Percentiles rank a stretch among this genome's conserved stretches.
phyloP scores from a whole-genome alignment of 805 yeast species.

The Pichia phayaonensis region DNA sequence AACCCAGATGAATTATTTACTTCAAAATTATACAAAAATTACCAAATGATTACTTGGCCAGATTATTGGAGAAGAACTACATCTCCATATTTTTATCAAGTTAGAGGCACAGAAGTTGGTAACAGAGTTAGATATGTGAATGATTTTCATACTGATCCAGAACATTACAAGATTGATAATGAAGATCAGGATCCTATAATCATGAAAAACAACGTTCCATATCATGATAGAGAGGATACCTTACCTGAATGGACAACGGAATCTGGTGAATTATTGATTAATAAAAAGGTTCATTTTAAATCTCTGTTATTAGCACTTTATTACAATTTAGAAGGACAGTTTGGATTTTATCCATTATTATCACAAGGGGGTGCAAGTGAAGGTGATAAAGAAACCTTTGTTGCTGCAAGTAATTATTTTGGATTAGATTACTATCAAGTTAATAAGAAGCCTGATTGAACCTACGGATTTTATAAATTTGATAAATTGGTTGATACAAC shows the following conservation, averaged over 20 bases:
- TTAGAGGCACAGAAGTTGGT: constrained; percentile 52
- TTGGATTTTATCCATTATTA: constrained; percentile 45
- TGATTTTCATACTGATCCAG: constrained; percentile 24
- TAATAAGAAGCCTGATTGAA: constrained; percentile 19
- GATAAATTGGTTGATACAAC: not conserved
- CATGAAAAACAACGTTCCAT: constrained; percentile 33
- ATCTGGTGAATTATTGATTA: constrained; percentile 53
- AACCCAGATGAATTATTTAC: constrained; percentile 54
- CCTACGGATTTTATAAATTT: constrained; percentile 8
- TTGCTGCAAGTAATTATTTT: not conserved
- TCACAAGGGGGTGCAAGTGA: not conserved
- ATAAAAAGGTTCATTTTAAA: constrained; percentile 45
- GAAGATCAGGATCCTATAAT: constrained; percentile 22
- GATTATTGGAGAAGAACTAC: constrained; percentile 85
- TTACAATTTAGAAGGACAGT: constrained; percentile 53
- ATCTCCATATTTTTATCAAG: constrained; percentile 60
- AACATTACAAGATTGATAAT: constrained; percentile 11
- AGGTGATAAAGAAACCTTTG: not conserved
- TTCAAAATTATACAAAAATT: constrained; percentile 43
- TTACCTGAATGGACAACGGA: constrained; percentile 62
- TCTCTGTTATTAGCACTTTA: constrained; percentile 48
- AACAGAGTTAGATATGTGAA: constrained; percentile 23
- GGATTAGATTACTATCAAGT: constrained; percentile 42
- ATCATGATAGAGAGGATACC: constrained; percentile 59
- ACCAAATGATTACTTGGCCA: constrained; percentile 64